phyloP scores from a whole-genome alignment of 768 basidiomycete genomes.

The Sporobolomyces roseus region DNA sequence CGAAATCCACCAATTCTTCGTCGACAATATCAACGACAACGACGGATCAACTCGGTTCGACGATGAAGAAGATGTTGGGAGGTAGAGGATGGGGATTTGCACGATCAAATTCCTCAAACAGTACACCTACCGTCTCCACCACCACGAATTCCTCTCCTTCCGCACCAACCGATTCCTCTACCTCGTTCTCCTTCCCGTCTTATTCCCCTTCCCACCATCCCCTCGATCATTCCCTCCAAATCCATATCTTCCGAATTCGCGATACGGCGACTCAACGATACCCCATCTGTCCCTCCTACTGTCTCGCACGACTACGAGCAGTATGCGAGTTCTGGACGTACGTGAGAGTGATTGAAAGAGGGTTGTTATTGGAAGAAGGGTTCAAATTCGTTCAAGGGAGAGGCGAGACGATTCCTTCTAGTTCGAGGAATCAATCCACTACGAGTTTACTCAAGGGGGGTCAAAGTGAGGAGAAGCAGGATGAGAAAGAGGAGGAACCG shows the following conservation, averaged over 20 bases:
- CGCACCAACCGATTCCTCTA: slow-evolving; percentile 10
- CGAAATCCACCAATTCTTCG: not conserved
- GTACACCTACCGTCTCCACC: not conserved
- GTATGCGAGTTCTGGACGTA: slow-evolving; percentile 47
- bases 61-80: slow-evolving; percentile 37
- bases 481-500: slow-evolving; percentile 3
- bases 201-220: slow-evolving; percentile 27
- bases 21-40: slow-evolving; percentile 1
- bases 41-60: slow-evolving; percentile 20
- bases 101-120: slow-evolving; percentile 1
- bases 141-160: slow-evolving; percentile 1
- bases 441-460: not conserved
- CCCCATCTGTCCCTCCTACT: slow-evolving; percentile 44
- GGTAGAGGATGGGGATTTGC: slow-evolving; percentile 28
- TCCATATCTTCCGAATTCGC: slow-evolving; percentile 44
- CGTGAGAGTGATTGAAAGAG: slow-evolving; percentile 42
- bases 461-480: too few species aligned
- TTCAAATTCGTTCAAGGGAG: slow-evolving; percentile 36
- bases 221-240: slow-evolving; percentile 32
- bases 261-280: slow-evolving; percentile 33
- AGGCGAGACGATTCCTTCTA: slow-evolving; percentile 10
- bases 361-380: slow-evolving; percentile 43
- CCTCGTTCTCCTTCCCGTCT: slow-evolving; percentile 28
- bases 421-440: too few species aligned
- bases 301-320: slow-evolving; percentile 42